Conservation (phyloP, 176 grass and related monocot species). For the Elaeis guineensis region DNA sequence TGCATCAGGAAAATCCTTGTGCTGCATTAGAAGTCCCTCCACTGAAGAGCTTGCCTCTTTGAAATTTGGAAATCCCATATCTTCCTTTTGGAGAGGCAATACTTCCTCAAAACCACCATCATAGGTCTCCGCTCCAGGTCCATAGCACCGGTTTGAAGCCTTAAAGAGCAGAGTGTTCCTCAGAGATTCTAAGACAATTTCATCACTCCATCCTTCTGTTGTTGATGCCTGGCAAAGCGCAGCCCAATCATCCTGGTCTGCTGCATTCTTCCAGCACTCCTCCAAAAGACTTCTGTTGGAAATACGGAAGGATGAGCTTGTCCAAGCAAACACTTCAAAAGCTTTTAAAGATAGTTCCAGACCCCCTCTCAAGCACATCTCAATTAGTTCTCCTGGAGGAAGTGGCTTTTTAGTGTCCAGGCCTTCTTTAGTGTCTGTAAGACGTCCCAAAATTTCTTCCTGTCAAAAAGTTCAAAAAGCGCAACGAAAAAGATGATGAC, state of each 20-base stretch:
- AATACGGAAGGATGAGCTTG: constrained; percentile 60
- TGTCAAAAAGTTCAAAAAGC: constrained; percentile 19
- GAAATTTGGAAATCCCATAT: constrained; percentile 33
- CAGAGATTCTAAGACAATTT: constrained; percentile 45
- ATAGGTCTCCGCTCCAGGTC: constrained; percentile 36
- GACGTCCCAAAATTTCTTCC: constrained; percentile 71
- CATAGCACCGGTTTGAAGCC: constrained; percentile 61
- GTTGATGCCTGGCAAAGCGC: constrained; percentile 47
- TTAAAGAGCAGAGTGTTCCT: constrained; percentile 53
- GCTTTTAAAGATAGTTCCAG: constrained; percentile 73
- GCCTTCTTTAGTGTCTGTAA: constrained; percentile 30
- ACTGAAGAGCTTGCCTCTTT: constrained; percentile 49
- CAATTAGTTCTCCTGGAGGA: constrained; percentile 61
- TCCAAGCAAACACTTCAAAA: constrained; percentile 86
- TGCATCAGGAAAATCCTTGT: constrained; percentile 81
- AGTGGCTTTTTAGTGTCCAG: constrained; percentile 34
- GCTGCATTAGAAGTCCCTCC: constrained; percentile 68
- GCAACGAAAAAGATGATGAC: no score
- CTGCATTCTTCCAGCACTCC: constrained; percentile 74
- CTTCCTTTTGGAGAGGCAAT: constrained; percentile 57
- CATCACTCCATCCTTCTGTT: constrained; percentile 71
- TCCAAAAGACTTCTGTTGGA: constrained; percentile 74
- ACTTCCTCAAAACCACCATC: constrained; percentile 70
- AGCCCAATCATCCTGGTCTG: constrained; percentile 78
- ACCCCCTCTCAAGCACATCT: constrained; percentile 58